phyloP scores from a whole-genome alignment of 352 stramenopile species.

The Phytophthora lateralis region DNA sequence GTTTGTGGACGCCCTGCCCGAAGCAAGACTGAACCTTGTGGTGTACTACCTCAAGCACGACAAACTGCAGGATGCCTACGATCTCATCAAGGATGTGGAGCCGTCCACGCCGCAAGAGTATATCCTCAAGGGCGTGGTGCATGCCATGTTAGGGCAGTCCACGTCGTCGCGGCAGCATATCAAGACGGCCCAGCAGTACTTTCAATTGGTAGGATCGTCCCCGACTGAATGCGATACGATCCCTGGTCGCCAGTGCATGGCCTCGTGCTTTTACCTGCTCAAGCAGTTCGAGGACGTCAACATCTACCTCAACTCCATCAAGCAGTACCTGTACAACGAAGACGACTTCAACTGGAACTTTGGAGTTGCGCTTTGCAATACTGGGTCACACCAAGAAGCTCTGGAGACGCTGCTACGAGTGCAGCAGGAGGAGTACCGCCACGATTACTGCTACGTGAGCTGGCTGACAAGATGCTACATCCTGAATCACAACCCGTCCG shows the following conservation, averaged over 20 bases:
- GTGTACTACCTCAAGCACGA: conserved; percentile 93
- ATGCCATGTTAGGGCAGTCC: conserved; percentile 90
- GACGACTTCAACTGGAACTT: conserved; percentile 99
- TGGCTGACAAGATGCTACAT: conserved; percentile 94
- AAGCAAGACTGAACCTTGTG: conserved; percentile 96
- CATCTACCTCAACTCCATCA: conserved; percentile 97
- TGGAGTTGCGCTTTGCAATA: conserved; percentile 92
- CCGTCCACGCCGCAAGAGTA: conserved; percentile 94
- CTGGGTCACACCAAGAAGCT: conserved; percentile 92
- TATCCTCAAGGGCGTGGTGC: conserved; percentile 91
- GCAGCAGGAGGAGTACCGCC: conserved; percentile 91
- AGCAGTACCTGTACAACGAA: conserved; percentile 96
- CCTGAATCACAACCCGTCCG: conserved; percentile 93
- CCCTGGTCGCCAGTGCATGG: conserved; percentile 96
- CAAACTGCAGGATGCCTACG: conserved; percentile 93
- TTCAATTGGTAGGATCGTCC: conserved; percentile 93
- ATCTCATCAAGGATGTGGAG: conserved; percentile 95
- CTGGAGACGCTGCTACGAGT: conserved; percentile 94
- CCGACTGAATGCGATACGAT: conserved; percentile 97
- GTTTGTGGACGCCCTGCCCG: conserved; percentile 93
- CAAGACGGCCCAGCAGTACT: conserved; percentile 94
- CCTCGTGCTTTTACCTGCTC: conserved; percentile 96
- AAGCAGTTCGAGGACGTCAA: conserved; percentile 97
- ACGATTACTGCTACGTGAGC: conserved; percentile 94
- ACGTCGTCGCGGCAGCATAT: conserved; percentile 91